A percentile compares a stretch with the other conserved stretches of the same genome.
Conservation (phyloP, 1,139 yeast genomes). For the Eremothecium cymbalariae region DNA sequence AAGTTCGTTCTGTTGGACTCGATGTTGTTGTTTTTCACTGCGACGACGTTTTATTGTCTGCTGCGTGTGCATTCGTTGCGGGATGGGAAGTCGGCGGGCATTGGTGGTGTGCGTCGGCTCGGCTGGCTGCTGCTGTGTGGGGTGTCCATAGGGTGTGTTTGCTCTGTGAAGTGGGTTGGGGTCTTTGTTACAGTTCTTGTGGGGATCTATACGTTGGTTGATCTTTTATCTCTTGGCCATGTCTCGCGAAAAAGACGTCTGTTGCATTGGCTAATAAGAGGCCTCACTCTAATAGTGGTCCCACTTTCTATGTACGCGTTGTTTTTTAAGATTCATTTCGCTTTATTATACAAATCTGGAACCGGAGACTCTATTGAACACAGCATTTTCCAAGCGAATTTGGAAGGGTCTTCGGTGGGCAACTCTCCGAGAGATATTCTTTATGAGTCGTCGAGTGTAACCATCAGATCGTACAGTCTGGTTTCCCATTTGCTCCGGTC, state of each 20-base stretch:
- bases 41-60: conserved; percentile 50
- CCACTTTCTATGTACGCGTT: conserved; percentile 63
- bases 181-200: conserved; percentile 73
- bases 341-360: conserved; percentile 66
- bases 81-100: conserved; percentile 38
- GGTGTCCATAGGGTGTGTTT: conserved; percentile 79
- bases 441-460: conserved; percentile 53
- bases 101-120: conserved; percentile 39
- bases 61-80: conserved; percentile 46
- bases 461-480: conserved; percentile 65
- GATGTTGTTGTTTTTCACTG: conserved; percentile 62
- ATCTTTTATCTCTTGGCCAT: conserved; percentile 52
- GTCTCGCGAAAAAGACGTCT: conserved; percentile 40
- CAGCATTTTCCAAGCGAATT: conserved; percentile 59
- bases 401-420: conserved; percentile 46
- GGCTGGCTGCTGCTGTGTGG: conserved; percentile 65
- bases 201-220: conserved; percentile 77
- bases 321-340: conserved; percentile 75
- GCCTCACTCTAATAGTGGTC: conserved; percentile 58
- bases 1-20: conserved; percentile 70
- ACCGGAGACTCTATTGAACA: conserved; percentile 71
- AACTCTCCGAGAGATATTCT: conserved; percentile 56
- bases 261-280: conserved; percentile 65
- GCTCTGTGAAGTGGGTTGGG: conserved; percentile 95
- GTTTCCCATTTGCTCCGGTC: conserved; percentile 67